Percentiles rank a stretch among this genome's conserved stretches.
Conservation (phyloP, 129 eudicot genomes). For the Helianthus tuberosus region DNA sequence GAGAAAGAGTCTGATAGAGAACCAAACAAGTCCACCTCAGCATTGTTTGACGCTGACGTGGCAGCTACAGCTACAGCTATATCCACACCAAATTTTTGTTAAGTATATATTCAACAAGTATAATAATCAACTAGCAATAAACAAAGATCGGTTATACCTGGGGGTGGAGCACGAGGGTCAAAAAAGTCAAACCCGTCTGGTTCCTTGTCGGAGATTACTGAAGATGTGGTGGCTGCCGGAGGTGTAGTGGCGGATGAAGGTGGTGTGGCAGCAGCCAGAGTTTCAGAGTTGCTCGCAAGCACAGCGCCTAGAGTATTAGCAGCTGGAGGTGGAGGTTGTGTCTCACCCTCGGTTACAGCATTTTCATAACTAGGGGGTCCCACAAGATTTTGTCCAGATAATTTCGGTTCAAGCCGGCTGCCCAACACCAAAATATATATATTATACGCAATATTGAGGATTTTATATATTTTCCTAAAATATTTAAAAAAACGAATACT, state of each 20-base stretch:
- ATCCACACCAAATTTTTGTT: slow-evolving; percentile 12
- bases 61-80: slow-evolving; percentile 24
- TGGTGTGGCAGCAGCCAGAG: slow-evolving; percentile 1
- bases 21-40: slow-evolving; percentile 81
- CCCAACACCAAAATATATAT: slow-evolving; percentile 19
- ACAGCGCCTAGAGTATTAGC: slow-evolving; percentile 40
- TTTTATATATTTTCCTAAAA: too few species aligned
- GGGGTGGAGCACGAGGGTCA: slow-evolving; percentile 75
- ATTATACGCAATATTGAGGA: too few species aligned
- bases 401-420: slow-evolving; percentile 57
- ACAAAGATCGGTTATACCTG: slow-evolving; percentile 46
- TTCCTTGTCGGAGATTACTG: slow-evolving; percentile 41
- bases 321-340: slow-evolving; percentile 44
- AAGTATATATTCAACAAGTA: slow-evolving; percentile 2
- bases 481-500: too few species aligned
- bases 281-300: slow-evolving; percentile 25
- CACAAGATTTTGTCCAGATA: slow-evolving; percentile 60
- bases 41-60: slow-evolving; percentile 37
- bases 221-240: slow-evolving; percentile 36
- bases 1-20: slow-evolving; percentile 68
- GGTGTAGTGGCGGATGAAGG: too few species aligned
- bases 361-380: slow-evolving; percentile 93
- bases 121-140: not conserved
- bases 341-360: slow-evolving; percentile 50
- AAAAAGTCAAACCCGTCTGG: slow-evolving; percentile 70